Percentiles rank a stretch among this genome's conserved stretches.
These are phyloP conservation scores for Salix viminalis DNA, from an alignment of 345 rosid species.

Conservation along the genomic window DNA sequence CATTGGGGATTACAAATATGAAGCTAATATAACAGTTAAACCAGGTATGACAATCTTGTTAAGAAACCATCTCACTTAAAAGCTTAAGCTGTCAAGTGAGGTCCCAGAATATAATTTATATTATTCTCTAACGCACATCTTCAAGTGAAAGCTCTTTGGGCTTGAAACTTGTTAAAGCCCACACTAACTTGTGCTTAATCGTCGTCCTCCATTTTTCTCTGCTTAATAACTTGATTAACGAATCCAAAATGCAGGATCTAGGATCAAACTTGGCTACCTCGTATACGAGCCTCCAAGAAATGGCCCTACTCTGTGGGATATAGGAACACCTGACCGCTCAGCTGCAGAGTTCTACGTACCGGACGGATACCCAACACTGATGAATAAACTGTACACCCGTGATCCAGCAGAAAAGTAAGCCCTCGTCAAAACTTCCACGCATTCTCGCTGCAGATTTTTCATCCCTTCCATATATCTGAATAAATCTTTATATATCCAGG, in stretches of 20 bases:
- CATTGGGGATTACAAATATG: slow-evolving; percentile 61
- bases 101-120: too few relatives aligned
- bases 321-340: slow-evolving; percentile 74
- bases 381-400: slow-evolving; percentile 32
- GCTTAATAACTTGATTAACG: neutral
- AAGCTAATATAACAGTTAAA: slow-evolving; percentile 32
- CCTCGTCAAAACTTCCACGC: neutral
- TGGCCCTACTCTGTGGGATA: slow-evolving; percentile 83
- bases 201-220: neutral
- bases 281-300: slow-evolving; percentile 55
- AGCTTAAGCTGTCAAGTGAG: too few relatives aligned
- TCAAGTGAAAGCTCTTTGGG: too few relatives aligned
- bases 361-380: slow-evolving; percentile 45
- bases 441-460: too few relatives aligned
- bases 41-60: slow-evolving; percentile 37
- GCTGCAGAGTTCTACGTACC: slow-evolving; percentile 78
- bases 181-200: too few relatives aligned
- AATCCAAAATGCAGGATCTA: slow-evolving; percentile 34
- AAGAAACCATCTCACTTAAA: too few relatives aligned
- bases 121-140: too few relatives aligned
- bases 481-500: slow-evolving; percentile 10
- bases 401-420: slow-evolving; percentile 31
- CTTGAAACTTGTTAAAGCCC: too few relatives aligned
- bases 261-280: slow-evolving; percentile 38
- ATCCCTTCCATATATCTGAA: too few relatives aligned